Conservation (phyloP, 2,329 filamentous ascomycete genomes). For the Xylariaceae sp. region DNA sequence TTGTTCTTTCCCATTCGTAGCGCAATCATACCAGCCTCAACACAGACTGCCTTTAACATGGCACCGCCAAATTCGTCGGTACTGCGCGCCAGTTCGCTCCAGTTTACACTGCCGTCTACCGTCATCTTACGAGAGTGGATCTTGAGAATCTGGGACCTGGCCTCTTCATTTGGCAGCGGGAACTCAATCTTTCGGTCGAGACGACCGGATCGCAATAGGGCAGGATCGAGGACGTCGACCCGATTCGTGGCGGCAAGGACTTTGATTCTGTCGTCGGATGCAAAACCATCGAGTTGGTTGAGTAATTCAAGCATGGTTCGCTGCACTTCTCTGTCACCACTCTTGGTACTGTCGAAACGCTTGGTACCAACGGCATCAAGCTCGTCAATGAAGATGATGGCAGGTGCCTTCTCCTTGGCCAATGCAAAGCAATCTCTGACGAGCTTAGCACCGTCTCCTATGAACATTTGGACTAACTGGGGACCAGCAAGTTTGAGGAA, state of each 20-base stretch:
- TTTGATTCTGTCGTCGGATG: slow-evolving; percentile 94
- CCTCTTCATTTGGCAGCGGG: slow-evolving; percentile 95
- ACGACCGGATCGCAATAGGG: slow-evolving; percentile 83
- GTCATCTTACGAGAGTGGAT: slow-evolving; percentile 99
- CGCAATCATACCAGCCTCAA: slow-evolving; percentile 98
- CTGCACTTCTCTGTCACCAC: slow-evolving; percentile 94
- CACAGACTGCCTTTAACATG: slow-evolving; percentile 96
- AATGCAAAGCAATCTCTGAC: slow-evolving; percentile 96
- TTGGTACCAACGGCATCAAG: slow-evolving; percentile 97
- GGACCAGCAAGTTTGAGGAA: slow-evolving; percentile 98
- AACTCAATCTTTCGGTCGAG: slow-evolving; percentile 98
- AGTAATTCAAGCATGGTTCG: slow-evolving; percentile 98
- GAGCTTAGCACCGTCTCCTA: slow-evolving; percentile 95
- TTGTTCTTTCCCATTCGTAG: slow-evolving; percentile 90
- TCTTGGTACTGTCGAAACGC: slow-evolving; percentile 98
- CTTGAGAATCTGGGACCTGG: slow-evolving; percentile 90
- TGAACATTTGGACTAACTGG: slow-evolving; percentile 99
- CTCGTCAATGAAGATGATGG: slow-evolving; percentile 99
- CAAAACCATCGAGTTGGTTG: slow-evolving; percentile 97
- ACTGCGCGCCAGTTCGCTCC: slow-evolving; percentile 89
- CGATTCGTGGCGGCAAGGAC: slow-evolving; percentile 92
- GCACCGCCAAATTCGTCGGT: slow-evolving; percentile 98
- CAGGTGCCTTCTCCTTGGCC: slow-evolving; percentile 96
- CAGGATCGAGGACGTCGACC: slow-evolving; percentile 88
- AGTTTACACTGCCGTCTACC: slow-evolving; percentile 88